A percentile compares a stretch with the other conserved stretches of the same genome.
Conservation (phyloP, 1,284 basidiomycete genomes). For the Apiotrichum sp. region DNA sequence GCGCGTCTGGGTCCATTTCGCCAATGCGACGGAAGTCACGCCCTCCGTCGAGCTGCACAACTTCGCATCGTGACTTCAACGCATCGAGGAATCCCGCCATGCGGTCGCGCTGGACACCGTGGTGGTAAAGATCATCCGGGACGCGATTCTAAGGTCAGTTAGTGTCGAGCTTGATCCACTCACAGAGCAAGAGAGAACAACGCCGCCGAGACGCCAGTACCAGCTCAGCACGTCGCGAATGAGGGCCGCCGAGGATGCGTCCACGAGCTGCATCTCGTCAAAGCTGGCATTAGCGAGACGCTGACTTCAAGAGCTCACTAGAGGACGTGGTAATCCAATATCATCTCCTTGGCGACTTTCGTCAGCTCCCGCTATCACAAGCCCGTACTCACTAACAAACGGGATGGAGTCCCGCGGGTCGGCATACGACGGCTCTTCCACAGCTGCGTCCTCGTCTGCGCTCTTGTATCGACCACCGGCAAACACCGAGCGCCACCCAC, state of each 20-base stretch:
- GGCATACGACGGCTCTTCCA: constrained; percentile 14
- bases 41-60: constrained; percentile 54
- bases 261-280: constrained; percentile 67
- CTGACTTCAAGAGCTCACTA: constrained; percentile 34
- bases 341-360: constrained; percentile 46
- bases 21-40: constrained; percentile 46
- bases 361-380: background rate
- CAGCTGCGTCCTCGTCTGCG: constrained; percentile 21
- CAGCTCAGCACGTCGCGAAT: constrained; percentile 65
- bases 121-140: constrained; percentile 63
- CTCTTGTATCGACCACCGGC: constrained; percentile 47
- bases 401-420: constrained; percentile 43
- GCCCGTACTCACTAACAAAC: constrained; percentile 37
- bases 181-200: constrained; percentile 54
- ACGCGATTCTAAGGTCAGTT: constrained; percentile 51
- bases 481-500: constrained; percentile 46
- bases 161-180: constrained; percentile 1
- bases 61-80: constrained; percentile 58
- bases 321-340: constrained; percentile 47
- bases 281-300: constrained; percentile 50
- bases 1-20: background rate
- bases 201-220: constrained; percentile 69
- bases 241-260: constrained; percentile 60
- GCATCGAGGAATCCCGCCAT: constrained; percentile 61
- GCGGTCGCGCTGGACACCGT: constrained; percentile 61